These are phyloP conservation scores for Zygoascus bituminiphila DNA, from an alignment of 805 yeast genomes.

Conservation along the genomic window DNA sequence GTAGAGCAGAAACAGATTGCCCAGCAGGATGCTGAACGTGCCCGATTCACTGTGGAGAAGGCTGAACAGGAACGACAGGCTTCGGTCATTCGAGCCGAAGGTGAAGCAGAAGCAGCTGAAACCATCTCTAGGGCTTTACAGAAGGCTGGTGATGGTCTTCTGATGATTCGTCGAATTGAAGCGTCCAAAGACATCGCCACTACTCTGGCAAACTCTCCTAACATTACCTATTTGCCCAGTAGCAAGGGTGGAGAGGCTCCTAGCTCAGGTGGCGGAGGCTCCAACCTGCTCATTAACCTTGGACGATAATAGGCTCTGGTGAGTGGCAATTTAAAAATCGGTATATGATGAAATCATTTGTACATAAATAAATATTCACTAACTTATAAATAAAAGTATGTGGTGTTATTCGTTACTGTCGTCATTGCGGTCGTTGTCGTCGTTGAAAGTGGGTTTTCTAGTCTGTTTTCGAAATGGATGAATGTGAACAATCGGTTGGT, in stretches of 20 bases:
- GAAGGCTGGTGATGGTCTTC: constrained; percentile 92
- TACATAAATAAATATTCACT: too few relatives aligned
- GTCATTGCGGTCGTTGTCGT: background rate
- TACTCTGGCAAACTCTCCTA: constrained; percentile 74
- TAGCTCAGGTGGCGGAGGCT: constrained; percentile 24
- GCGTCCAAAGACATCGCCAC: constrained; percentile 93
- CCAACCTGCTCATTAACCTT: constrained; percentile 28
- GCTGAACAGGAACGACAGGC: constrained; percentile 98
- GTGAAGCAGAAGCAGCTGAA: constrained; percentile 98
- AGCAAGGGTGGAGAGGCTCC: constrained; percentile 33
- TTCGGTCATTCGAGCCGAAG: constrained; percentile 91
- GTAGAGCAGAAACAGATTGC: constrained; percentile 99
- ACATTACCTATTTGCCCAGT: constrained; percentile 81
- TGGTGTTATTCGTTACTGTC: too few relatives aligned
- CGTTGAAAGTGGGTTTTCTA: background rate
- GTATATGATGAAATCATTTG: too few relatives aligned
- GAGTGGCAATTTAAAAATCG: too few relatives aligned
- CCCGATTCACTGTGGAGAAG: constrained; percentile 83
- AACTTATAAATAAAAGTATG: too few relatives aligned
- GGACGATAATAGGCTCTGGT: too few relatives aligned
- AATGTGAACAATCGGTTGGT: constrained; percentile 1
- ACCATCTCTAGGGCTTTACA: constrained; percentile 84
- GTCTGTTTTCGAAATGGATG: constrained; percentile 1
- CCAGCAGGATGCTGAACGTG: constrained; percentile 98
- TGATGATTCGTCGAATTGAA: constrained; percentile 89